Evolutionary conservation across 352 stramenopile genomes (phyloP).

Genomic region (Globisporangium yorkense): DNA sequence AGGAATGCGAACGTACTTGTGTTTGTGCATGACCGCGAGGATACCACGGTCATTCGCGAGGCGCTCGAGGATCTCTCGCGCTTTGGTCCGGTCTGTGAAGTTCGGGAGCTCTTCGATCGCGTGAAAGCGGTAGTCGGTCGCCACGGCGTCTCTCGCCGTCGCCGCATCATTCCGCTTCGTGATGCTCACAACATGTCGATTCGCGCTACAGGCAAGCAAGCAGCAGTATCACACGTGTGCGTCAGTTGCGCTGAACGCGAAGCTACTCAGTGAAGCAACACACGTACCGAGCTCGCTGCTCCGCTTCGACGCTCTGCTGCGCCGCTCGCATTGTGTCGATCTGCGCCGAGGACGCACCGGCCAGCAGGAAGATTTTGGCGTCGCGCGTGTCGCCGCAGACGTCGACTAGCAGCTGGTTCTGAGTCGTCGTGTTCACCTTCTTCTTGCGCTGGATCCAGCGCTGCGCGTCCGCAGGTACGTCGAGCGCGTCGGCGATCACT

Average conservation of each 20-base stretch:
- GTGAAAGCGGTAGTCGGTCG: constrained; percentile 63
- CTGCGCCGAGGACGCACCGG: constrained; percentile 30
- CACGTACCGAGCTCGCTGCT: constrained; percentile 43
- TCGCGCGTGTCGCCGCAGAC: constrained; percentile 22
- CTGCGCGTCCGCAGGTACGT: constrained; percentile 35
- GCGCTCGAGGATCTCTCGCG: constrained; percentile 72
- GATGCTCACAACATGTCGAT: constrained; percentile 52
- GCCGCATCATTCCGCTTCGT: constrained; percentile 36
- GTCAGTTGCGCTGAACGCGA: background rate
- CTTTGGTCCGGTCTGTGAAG: constrained; percentile 46
- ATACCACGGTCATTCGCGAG: constrained; percentile 87
- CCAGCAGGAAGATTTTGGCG: constrained; percentile 33
- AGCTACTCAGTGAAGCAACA: background rate
- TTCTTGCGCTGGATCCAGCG: constrained; percentile 54
- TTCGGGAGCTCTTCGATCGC: constrained; percentile 55
- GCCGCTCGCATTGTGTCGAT: constrained; percentile 53
- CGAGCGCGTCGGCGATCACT: constrained; percentile 21
- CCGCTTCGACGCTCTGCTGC: constrained; percentile 27
- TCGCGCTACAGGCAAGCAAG: constrained; percentile 23
- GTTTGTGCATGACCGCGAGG: constrained; percentile 83
- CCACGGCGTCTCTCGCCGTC: constrained; percentile 28
- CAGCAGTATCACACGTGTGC: background rate
- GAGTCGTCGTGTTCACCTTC: constrained; percentile 28
- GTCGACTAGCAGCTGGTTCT: constrained; percentile 10
- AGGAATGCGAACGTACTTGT: constrained; percentile 44